These are phyloP conservation scores for Henningerozyma blattae DNA, from an alignment of 805 yeast species.

Conservation along the genomic window DNA sequence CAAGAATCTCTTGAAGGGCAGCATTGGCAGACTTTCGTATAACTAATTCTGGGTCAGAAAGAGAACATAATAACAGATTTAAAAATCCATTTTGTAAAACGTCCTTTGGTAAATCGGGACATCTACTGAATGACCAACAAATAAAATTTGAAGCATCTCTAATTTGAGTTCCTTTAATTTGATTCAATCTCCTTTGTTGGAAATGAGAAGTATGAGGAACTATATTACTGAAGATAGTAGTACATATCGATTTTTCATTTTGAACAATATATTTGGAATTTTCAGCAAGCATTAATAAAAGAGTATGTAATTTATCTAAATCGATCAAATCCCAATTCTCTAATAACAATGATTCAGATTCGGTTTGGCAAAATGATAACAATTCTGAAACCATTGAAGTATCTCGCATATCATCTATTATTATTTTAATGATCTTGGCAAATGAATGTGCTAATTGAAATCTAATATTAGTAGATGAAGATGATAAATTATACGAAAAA, in stretches of 20 bases:
- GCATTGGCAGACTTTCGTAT: conserved; percentile 78
- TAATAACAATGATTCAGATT: conserved; percentile 6
- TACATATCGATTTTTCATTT: conserved; percentile 3
- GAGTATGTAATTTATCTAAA: conserved; percentile 22
- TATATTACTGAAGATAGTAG: conserved; percentile 16
- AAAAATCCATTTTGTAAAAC: conserved; percentile 20
- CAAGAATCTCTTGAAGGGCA: conserved; percentile 75
- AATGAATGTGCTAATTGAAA: conserved; percentile 57
- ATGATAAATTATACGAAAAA: conserved; percentile 33
- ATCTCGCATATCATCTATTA: conserved; percentile 22
- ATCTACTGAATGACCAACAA: conserved; percentile 62
- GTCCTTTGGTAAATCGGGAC: conserved; percentile 1
- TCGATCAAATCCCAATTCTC: conserved; percentile 14
- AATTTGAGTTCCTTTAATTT: conserved; percentile 51
- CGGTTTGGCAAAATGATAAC: conserved; percentile 20
- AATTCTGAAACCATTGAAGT: conserved; percentile 12
- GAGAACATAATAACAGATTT: conserved; percentile 35
- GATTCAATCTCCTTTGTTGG: conserved; percentile 42
- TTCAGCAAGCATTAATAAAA: conserved; percentile 27
- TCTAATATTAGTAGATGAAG: conserved; percentile 44
- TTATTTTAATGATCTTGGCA: conserved; percentile 30
- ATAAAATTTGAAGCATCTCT: conserved; percentile 80
- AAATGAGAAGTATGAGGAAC: conserved; percentile 39
- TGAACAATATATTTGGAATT: conserved; percentile 12
- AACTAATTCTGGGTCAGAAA: conserved; percentile 64